Conservation (phyloP, 2,329 filamentous ascomycete species). For the Aphanocladium album region DNA sequence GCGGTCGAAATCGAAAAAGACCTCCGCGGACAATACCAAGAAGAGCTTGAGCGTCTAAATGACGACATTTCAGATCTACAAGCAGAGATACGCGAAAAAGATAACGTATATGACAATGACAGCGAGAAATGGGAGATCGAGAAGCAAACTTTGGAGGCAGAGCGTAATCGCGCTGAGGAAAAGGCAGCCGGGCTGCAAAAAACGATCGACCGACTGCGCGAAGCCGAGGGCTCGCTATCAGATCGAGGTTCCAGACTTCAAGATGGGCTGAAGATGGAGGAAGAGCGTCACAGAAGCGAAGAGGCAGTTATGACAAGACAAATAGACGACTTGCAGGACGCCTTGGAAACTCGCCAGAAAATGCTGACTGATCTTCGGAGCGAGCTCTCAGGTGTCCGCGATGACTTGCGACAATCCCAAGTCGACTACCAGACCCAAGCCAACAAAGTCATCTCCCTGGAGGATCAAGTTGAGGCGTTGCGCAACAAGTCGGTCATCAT, state of each 20-base stretch:
- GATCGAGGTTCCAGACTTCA: constrained; percentile 64
- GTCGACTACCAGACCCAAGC: constrained; percentile 57
- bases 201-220: constrained; percentile 65
- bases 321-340: constrained; percentile 67
- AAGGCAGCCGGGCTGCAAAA: constrained; percentile 62
- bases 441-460: constrained; percentile 62
- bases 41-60: constrained; percentile 46
- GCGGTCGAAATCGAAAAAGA: constrained; percentile 57
- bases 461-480: constrained; percentile 63
- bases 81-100: constrained; percentile 62
- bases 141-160: constrained; percentile 58
- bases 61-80: constrained; percentile 59
- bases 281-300: constrained; percentile 65
- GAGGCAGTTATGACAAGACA: constrained; percentile 67
- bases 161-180: constrained; percentile 63
- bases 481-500: not conserved
- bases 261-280: constrained; percentile 64
- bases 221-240: constrained; percentile 62
- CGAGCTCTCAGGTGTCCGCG: constrained; percentile 60
- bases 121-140: constrained; percentile 68
- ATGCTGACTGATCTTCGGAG: constrained; percentile 59
- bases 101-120: constrained; percentile 65
- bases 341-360: constrained; percentile 62
- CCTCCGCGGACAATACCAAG: constrained; percentile 40
- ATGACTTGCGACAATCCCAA: constrained; percentile 65